phyloP scores from a whole-genome alignment of 352 stramenopile species.

The Globisporangium polare region DNA sequence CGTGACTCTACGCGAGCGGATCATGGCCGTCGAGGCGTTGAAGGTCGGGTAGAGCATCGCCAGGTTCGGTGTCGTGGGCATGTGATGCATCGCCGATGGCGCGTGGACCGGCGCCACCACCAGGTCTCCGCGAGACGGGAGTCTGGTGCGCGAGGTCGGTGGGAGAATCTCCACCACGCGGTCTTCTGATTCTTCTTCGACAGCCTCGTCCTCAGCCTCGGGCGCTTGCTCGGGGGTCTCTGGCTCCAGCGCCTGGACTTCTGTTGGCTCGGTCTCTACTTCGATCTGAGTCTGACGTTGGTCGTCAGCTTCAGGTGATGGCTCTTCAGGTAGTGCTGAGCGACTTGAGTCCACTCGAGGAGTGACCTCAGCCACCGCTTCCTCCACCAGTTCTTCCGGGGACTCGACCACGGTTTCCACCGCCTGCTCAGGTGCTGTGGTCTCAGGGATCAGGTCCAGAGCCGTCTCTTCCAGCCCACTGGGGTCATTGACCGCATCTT shows the following conservation, averaged over 20 bases:
- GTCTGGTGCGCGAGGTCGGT: neutral
- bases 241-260: neutral
- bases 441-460: neutral
- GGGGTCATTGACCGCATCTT: neutral
- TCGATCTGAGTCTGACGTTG: neutral
- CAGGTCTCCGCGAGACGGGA: constrained; percentile 1
- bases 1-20: constrained; percentile 31
- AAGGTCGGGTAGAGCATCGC: constrained; percentile 14
- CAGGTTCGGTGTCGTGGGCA: constrained; percentile 22
- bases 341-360: neutral
- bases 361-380: neutral
- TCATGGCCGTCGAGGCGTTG: constrained; percentile 9
- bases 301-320: neutral
- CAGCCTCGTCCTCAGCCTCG: constrained; percentile 9
- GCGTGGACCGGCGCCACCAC: neutral
- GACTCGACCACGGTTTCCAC: neutral
- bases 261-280: neutral
- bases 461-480: neutral
- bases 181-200: constrained; percentile 6
- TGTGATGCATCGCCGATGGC: constrained; percentile 18
- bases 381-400: neutral
- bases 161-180: constrained; percentile 10
- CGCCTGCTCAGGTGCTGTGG: neutral
- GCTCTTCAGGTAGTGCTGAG: neutral
- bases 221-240: constrained; percentile 6